A percentile compares a stretch with the other conserved stretches of the same genome.
Conservation (phyloP, 352 stramenopile genomes). For the Pythium vanterpoolii region DNA sequence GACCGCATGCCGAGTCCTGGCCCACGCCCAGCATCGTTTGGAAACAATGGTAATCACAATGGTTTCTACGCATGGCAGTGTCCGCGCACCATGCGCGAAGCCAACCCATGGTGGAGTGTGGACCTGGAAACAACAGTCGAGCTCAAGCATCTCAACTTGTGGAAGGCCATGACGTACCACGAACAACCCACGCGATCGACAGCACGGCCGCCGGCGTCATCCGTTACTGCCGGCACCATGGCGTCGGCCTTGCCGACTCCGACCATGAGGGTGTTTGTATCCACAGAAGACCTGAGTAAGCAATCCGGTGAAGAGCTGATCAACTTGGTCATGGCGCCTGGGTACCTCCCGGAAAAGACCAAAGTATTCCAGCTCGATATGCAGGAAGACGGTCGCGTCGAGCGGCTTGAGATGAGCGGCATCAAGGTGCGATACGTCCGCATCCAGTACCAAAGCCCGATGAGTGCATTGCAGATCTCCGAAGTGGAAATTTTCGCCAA, state of each 20-base stretch:
- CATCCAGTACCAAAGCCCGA: conserved; percentile 42
- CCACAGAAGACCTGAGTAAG: conserved; percentile 27
- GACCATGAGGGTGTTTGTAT: conserved; percentile 59
- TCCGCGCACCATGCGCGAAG: conserved; percentile 52
- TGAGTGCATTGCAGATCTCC: conserved; percentile 54
- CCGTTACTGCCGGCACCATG: conserved; percentile 22
- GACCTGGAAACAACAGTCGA: conserved; percentile 38
- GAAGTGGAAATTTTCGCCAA: conserved; percentile 55
- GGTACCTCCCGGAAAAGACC: conserved; percentile 5
- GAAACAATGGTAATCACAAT: conserved; percentile 66
- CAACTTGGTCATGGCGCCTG: conserved; percentile 3
- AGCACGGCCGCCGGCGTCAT: conserved; percentile 36
- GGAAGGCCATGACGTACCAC: conserved; percentile 74
- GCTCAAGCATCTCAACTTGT: conserved; percentile 52
- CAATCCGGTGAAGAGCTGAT: conserved; percentile 7
- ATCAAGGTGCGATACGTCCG: conserved; percentile 51
- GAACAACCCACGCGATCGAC: conserved; percentile 46
- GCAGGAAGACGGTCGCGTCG: conserved; percentile 21
- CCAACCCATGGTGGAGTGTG: conserved; percentile 69
- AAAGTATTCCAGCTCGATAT: conserved; percentile 15
- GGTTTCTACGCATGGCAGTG: conserved; percentile 69
- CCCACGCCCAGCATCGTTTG: conserved; percentile 36
- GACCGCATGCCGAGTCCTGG: conserved; percentile 37
- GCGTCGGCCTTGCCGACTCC: conserved; percentile 26
- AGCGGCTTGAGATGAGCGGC: conserved; percentile 15